Evolutionary conservation across 345 rosid genomes (phyloP).

Genomic region (Erucastrum elatum): DNA sequence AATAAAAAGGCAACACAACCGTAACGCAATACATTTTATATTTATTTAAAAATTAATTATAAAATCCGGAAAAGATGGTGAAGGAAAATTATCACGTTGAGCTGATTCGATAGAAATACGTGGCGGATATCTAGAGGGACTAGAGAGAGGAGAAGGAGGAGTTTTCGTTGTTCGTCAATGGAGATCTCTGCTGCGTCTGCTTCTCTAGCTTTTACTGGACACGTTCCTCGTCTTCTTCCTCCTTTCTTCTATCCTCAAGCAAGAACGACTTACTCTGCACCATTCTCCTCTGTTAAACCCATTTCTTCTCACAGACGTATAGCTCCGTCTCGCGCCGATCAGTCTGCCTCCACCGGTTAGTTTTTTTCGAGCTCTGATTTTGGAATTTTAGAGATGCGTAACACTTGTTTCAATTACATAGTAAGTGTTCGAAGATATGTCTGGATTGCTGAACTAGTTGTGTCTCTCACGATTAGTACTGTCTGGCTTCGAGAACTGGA

Average conservation of each 20-base stretch:
- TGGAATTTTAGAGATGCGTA: not conserved
- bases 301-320: constrained; percentile 24
- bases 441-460: not conserved
- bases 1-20: not conserved
- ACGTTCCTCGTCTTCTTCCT: constrained; percentile 24
- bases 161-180: constrained; percentile 37
- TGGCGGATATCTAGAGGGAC: constrained; percentile 30
- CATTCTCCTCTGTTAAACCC: constrained; percentile 6
- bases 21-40: not conserved
- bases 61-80: not conserved
- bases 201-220: constrained; percentile 23
- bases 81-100: constrained; percentile 16
- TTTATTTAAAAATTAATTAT: not conserved
- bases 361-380: not conserved
- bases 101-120: constrained; percentile 3
- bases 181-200: constrained; percentile 37
- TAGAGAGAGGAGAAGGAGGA: not conserved
- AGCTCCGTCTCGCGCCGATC: constrained; percentile 36
- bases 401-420: not conserved
- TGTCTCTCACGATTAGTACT: not conserved
- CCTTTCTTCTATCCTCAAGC: constrained; percentile 20
- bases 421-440: constrained; percentile 32
- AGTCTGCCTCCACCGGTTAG: constrained; percentile 40
- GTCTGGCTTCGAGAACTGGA: not conserved
- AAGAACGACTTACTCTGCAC: not conserved